Base-by-base conservation (phyloP, 495 filamentous ascomycete species). In the Tuber brumale region DNA sequence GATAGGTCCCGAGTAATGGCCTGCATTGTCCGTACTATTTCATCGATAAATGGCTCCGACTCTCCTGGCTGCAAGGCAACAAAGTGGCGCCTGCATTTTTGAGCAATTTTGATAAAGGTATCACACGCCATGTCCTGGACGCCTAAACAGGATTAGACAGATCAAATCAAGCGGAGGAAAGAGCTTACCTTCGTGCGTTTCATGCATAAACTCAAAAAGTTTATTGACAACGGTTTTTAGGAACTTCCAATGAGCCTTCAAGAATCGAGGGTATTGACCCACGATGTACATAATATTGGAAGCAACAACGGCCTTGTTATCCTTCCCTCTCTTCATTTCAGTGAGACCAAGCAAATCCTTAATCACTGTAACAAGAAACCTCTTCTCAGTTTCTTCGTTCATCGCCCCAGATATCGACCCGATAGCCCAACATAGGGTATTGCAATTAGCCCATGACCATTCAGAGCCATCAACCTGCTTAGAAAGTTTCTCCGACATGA, bases 271-370 rank as follows among this genome's bases (percentile, higher is more conserved):
- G 83, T 99, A 99, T 83, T 99, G 95, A 46, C 95, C 95, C 75
- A 99, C 95, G 84, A 99, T 99, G 83, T 99, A 99, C 95, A 99
- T 99, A 85, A 99, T 99, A 85, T 99, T 99, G 85, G 94, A 97
- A 79, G 95, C 95, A 72, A 99, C 95, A 3, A 99, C 96, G 35
- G 95, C 95, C 84, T 99, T 99, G 87, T 99, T 99, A 85, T 99
- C 95, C 82, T 99, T 99, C 66, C 95, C 95, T 71, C 96, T 92
- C 86, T 99, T 98, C 93, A 97, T 97, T 85, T 99, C 95, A 0
- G 95, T 99, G 72, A 99, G 87, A 0, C 96, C 95, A n/a, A 99
- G 91, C 23, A 99, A 89, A 84, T 99, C 95, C 85, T 99, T 99
- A 81, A 99, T 99, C 51, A 99, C 95, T 6, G 95, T 98, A 44